phyloP scores from a whole-genome alignment of 75 land plant genomes.

The Azolla pinnata region DNA sequence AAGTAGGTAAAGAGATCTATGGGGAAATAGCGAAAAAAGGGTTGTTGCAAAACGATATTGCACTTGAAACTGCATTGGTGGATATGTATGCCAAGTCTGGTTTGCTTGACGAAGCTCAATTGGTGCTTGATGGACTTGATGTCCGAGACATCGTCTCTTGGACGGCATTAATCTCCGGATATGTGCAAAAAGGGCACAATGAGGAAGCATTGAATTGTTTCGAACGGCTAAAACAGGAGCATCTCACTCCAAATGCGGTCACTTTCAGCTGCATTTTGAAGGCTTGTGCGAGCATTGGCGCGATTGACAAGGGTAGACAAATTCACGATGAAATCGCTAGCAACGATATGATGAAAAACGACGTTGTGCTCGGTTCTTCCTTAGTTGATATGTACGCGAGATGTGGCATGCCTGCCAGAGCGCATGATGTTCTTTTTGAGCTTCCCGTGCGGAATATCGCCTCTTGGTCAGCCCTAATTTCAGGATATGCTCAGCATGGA shows the following conservation, averaged over 20 bases:
- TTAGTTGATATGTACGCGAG: slow-evolving; percentile 46
- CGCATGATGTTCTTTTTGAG: slow-evolving; percentile 23
- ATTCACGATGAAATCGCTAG: no score
- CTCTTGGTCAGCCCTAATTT: slow-evolving; percentile 64
- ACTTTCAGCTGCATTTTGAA: slow-evolving; percentile 41
- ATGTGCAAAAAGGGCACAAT: slow-evolving; percentile 28
- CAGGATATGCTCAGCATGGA: slow-evolving; percentile 44
- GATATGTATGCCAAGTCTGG: slow-evolving; percentile 59
- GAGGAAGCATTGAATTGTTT: slow-evolving; percentile 28
- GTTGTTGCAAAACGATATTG: slow-evolving; percentile 18
- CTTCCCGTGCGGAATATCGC: slow-evolving; percentile 25
- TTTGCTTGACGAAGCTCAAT: slow-evolving; percentile 17
- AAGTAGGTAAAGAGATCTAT: slow-evolving; percentile 40
- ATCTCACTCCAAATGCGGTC: slow-evolving; percentile 35
- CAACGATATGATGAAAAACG: no score
- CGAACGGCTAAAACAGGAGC: slow-evolving; percentile 18
- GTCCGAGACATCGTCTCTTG: slow-evolving; percentile 43
- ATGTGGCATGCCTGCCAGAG: slow-evolving; percentile 25
- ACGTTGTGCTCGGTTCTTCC: no score
- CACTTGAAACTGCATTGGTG: slow-evolving; percentile 41
- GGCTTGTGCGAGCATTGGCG: no score
- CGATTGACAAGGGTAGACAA: no score
- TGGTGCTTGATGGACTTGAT: slow-evolving; percentile 32
- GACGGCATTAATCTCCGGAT: slow-evolving; percentile 39
- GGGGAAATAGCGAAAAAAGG: slow-evolving; percentile 21